These are phyloP conservation scores for Melanogaster broomeanus DNA, from an alignment of 768 basidiomycete genomes.

Conservation along the genomic window DNA sequence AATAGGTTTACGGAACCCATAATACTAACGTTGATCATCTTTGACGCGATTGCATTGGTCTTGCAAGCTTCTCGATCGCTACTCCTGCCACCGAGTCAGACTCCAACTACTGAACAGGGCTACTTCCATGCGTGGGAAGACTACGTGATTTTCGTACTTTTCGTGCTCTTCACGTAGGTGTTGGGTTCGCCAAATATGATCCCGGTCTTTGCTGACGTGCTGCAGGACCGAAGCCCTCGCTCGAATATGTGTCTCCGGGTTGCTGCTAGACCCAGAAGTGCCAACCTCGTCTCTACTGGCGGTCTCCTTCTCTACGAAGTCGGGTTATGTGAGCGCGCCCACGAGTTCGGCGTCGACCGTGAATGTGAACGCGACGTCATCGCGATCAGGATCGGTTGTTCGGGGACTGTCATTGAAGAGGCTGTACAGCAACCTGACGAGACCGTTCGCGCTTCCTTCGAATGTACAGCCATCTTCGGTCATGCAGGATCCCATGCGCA, in stretches of 20 bases:
- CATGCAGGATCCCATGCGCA: slow-evolving; percentile 9
- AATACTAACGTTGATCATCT: slow-evolving; percentile 80
- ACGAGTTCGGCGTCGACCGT: slow-evolving; percentile 28
- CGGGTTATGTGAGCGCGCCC: slow-evolving; percentile 26
- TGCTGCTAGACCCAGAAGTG: slow-evolving; percentile 83
- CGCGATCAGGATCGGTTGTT: slow-evolving; percentile 38
- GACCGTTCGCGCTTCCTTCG: slow-evolving; percentile 53
- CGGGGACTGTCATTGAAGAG: slow-evolving; percentile 46
- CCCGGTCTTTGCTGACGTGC: slow-evolving; percentile 1
- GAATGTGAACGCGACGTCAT: slow-evolving; percentile 15
- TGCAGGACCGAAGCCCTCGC: slow-evolving; percentile 82
- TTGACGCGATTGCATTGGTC: slow-evolving; percentile 80
- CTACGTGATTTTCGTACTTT: slow-evolving; percentile 78
- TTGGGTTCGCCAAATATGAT: slow-evolving; percentile 25
- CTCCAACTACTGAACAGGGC: slow-evolving; percentile 52
- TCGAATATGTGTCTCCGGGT: slow-evolving; percentile 86
- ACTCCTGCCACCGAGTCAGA: slow-evolving; percentile 48
- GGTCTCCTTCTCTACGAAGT: slow-evolving; percentile 33
- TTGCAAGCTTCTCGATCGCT: slow-evolving; percentile 72
- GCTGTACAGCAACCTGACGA: slow-evolving; percentile 48
- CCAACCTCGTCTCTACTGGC: slow-evolving; percentile 51
- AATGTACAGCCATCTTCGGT: slow-evolving; percentile 19
- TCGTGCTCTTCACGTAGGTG: slow-evolving; percentile 79
- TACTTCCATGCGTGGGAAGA: slow-evolving; percentile 94
- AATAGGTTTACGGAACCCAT: slow-evolving; percentile 82